These are phyloP conservation scores for Saccharomyces paradoxus DNA, from an alignment of 805 yeast species.

Conservation along the genomic window DNA sequence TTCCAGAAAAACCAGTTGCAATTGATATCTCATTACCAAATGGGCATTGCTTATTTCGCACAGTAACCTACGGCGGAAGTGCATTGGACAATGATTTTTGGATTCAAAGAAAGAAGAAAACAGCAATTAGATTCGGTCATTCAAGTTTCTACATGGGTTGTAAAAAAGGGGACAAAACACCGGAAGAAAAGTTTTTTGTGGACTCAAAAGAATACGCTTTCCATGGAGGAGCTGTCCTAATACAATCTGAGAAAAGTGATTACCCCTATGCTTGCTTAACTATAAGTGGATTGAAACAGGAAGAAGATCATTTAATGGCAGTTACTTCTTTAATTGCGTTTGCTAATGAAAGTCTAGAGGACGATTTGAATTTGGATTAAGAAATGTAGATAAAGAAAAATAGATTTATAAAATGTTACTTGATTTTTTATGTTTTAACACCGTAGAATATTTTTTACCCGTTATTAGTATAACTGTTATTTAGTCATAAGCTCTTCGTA, in stretches of 20 bases:
- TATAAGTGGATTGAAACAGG: slow-evolving; percentile 48
- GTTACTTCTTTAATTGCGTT: slow-evolving; percentile 13
- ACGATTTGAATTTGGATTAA: slow-evolving; percentile 15
- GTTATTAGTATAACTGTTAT: background rate
- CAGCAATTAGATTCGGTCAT: slow-evolving; percentile 40
- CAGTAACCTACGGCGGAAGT: slow-evolving; percentile 31
- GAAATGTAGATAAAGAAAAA: background rate
- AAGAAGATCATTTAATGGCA: slow-evolving; percentile 47
- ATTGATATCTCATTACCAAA: slow-evolving; percentile 41
- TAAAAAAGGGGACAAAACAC: slow-evolving; percentile 32
- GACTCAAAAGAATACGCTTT: slow-evolving; percentile 39
- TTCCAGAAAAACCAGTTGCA: slow-evolving; percentile 33
- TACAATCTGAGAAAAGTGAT: slow-evolving; percentile 30
- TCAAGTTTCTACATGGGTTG: slow-evolving; percentile 43
- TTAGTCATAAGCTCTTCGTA: background rate
- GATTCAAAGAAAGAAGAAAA: slow-evolving; percentile 42
- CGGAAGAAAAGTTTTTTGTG: slow-evolving; percentile 35
- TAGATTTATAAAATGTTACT: background rate
- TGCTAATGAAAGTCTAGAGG: slow-evolving; percentile 6
- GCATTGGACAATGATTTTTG: slow-evolving; percentile 46
- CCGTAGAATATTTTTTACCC: slow-evolving; percentile 1
- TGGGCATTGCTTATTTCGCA: slow-evolving; percentile 43
- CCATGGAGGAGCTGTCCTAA: slow-evolving; percentile 53
- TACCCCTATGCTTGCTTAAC: slow-evolving; percentile 42
- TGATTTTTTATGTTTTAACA: background rate